Evolutionary conservation across 768 basidiomycete genomes (phyloP), one percentile per base, ranked within the genome.

Genomic region (Rhizopogon sp.): DNA sequence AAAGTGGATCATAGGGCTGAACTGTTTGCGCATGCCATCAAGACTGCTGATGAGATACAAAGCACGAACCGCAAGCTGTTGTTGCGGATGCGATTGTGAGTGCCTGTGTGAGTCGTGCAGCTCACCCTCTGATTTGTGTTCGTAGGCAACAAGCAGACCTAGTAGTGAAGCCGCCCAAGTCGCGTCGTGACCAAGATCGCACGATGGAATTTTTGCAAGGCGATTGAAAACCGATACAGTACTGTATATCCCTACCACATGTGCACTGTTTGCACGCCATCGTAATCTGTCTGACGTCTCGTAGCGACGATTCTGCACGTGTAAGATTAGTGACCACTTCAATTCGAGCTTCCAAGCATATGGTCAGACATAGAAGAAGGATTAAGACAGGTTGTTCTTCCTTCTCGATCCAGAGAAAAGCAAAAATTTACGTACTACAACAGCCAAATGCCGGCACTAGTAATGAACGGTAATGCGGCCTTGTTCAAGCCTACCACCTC

Each of bases 41-140:
- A 85, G 67, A 79, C 83, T 0, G 93, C 88, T 3, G 72, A 74
- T 29, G 83, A 87, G 17, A 90, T 90, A 54, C 83, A 88, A 63
- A 74, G 79, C 10, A 77, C 84, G 37, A 93, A 93, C 59, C 74
- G 85, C 57, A 92, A 91, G 67, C 71, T 93, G 17, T 69, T 93
- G n/a, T 70, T 93, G 52, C 78, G 92, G 25, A 89, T 95, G 86
- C 78, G 82, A 59, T 67, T 96, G 93, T 94, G 60, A 66, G 90
- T 75, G 31, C 20, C 25, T 8, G 14, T 39, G 7, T 35, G 37
- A 14, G 16, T 42, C 22, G 6, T 42, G 22, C 13, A 8, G n/a
- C 42, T 43, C 17, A 41, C 22, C 25, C 53, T 39, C 46, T 31
- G 8, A 20, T 22, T 28, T 43, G 29, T 28, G 6, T 49, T 52